Conservation (phyloP, 176 grass and related monocot genomes). For the Musa schizocarpa region DNA sequence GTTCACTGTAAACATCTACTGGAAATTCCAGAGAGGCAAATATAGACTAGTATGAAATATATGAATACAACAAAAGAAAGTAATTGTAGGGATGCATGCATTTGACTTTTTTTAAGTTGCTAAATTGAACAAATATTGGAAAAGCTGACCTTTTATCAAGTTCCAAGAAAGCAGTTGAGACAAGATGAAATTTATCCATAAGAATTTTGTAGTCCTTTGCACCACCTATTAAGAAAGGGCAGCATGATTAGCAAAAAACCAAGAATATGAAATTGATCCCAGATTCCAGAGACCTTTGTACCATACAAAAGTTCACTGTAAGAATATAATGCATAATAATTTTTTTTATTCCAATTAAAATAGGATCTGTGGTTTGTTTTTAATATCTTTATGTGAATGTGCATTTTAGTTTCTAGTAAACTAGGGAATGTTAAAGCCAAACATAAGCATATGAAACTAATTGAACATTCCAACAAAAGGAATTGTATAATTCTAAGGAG, state of each 20-base stretch:
- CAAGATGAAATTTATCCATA: conserved; percentile 72
- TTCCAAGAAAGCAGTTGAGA: conserved; percentile 82
- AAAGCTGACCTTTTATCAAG: conserved; percentile 51
- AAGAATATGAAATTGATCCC: conserved; percentile 1
- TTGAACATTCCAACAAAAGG: no score
- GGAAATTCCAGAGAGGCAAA: no score
- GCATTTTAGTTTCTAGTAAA: no score
- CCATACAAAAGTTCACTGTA: not conserved
- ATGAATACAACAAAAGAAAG: no score
- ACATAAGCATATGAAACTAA: no score
- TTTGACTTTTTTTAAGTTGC: not conserved
- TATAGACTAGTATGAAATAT: no score
- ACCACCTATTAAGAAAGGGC: conserved; percentile 39
- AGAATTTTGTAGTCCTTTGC: conserved; percentile 77
- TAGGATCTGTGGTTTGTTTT: not conserved
- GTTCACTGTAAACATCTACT: no score
- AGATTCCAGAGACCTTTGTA: not conserved
- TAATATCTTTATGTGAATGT: not conserved
- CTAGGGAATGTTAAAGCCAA: no score
- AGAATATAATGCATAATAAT: not conserved
- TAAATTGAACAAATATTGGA: not conserved
- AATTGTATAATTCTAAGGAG: no score
- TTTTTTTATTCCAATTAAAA: not conserved
- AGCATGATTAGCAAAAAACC: conserved; percentile 9
- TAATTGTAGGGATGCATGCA: no score